Evolutionary conservation across 306 rosid genomes (phyloP), one percentile per base, ranked within the genome.

Genomic region (Malus fusca): DNA sequence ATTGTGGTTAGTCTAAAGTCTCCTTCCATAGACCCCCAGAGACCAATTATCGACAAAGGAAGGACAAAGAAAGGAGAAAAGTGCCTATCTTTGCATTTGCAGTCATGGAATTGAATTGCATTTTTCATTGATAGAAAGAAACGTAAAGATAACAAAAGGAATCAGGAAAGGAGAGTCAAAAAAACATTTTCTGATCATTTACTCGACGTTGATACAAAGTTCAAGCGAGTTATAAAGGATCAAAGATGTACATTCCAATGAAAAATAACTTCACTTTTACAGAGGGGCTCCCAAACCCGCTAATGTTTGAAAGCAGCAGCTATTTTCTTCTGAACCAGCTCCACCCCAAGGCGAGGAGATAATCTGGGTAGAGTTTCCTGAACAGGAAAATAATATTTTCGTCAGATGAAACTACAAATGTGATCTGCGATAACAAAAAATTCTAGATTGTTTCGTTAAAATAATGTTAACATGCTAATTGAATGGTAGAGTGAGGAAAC

Each of bases 261-360:
- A 58, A 42, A 33, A 23, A 25, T 48, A 19, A 72, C 63, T 22
- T 14, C 15, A 48, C 46, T 58, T 71, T 56, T 55, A 71, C 25
- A 40, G 22, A 56, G 65, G 61, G 37, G 71, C 35, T 62, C 69
- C 43, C 68, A 28, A 66, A 68, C 62, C 73, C 80, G 33, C 69
- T 72, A 74, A 70, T 90, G 82, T 83, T 82, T 85, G 75, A 92
- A 73, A 48, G 92, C 91, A 68, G 91, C 92, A 2, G 89, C 92
- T 69, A 96, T 82, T 84, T 92, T 92, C 87, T 90, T 92, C 75
- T 90, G 98, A 55, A 96, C 43, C 58, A 88, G 87, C 86, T 92
- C 98, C 84, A 88, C 96, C 51, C 97, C 97, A 58, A 90, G 90
- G 56, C 98, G 93, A 42, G 99, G 97, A 84, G 97, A 87, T 74